Conservation (phyloP, 495 filamentous ascomycete genomes). For the Peziza echinospora region DNA sequence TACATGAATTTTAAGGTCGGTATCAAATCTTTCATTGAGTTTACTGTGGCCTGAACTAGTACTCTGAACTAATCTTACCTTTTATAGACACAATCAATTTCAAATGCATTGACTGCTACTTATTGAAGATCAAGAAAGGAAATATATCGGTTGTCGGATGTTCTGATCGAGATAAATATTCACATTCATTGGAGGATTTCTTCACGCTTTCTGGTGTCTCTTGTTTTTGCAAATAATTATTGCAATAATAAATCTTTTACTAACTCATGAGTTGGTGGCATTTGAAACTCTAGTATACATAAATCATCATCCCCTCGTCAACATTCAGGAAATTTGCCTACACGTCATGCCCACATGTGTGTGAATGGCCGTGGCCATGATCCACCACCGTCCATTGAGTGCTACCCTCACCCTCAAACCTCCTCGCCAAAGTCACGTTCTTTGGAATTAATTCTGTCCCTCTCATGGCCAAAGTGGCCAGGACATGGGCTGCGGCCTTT, state of each 20-base stretch:
- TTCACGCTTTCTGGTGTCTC: not conserved
- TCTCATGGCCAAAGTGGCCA: conserved; percentile 21
- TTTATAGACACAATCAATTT: no score
- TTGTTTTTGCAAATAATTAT: not conserved
- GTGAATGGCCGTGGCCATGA: conserved; percentile 5
- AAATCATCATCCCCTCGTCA: not conserved
- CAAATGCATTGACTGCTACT: no score
- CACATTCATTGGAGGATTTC: not conserved
- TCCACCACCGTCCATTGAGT: conserved; percentile 8
- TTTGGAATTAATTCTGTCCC: conserved; percentile 24
- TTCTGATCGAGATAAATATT: not conserved
- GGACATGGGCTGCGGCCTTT: conserved; percentile 24
- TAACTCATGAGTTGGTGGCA: not conserved
- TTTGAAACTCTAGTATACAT: not conserved
- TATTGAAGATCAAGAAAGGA: no score
- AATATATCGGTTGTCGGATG: no score
- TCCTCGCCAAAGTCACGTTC: conserved; percentile 2
- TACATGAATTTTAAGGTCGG: no score
- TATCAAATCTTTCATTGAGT: no score
- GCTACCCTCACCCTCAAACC: not conserved
- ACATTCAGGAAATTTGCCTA: not conserved
- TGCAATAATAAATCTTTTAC: not conserved
- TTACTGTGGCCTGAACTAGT: no score
- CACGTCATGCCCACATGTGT: conserved; percentile 6
- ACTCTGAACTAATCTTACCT: no score